Conservation (phyloP, 1,284 basidiomycete species). For the Leccinum solheimii region DNA sequence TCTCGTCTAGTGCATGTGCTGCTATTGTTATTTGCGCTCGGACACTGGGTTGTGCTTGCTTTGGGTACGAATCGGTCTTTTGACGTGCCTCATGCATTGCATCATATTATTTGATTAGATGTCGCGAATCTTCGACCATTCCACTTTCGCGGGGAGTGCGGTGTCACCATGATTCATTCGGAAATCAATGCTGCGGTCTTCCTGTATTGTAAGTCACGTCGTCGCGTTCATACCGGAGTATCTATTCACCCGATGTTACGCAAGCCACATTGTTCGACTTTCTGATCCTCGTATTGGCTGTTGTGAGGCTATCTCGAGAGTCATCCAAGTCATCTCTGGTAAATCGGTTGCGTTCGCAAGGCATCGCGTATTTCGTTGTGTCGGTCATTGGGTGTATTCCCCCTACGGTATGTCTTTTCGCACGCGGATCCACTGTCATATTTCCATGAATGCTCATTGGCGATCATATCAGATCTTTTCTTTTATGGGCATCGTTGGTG, state of each 20-base stretch:
- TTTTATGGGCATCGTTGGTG: constrained; percentile 2
- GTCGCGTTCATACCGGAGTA: not conserved
- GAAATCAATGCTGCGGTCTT: constrained; percentile 9
- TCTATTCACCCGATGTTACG: not conserved
- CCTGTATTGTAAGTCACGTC: constrained; percentile 18
- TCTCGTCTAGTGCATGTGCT: constrained; percentile 13
- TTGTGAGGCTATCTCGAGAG: constrained; percentile 16
- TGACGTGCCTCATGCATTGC: not conserved
- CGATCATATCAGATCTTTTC: constrained; percentile 13
- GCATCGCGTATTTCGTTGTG: constrained; percentile 24
- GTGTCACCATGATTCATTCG: not conserved
- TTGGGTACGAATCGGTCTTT: constrained; percentile 15
- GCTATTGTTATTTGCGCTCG: constrained; percentile 12
- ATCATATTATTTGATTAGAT: constrained; percentile 7
- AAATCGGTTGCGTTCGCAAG: constrained; percentile 19
- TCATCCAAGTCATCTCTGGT: constrained; percentile 17
- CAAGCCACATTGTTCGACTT: constrained; percentile 25
- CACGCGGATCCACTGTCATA: not conserved
- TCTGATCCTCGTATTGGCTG: constrained; percentile 19
- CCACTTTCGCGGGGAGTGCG: not conserved
- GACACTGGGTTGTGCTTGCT: constrained; percentile 22
- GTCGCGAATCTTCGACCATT: not conserved
- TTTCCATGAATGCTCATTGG: not conserved
- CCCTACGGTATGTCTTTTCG: constrained; percentile 12
- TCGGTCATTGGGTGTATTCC: constrained; percentile 13